phyloP scores from a whole-genome alignment of 371 early-diverging fungal species.

The Encephalitozoon hellem region DNA sequence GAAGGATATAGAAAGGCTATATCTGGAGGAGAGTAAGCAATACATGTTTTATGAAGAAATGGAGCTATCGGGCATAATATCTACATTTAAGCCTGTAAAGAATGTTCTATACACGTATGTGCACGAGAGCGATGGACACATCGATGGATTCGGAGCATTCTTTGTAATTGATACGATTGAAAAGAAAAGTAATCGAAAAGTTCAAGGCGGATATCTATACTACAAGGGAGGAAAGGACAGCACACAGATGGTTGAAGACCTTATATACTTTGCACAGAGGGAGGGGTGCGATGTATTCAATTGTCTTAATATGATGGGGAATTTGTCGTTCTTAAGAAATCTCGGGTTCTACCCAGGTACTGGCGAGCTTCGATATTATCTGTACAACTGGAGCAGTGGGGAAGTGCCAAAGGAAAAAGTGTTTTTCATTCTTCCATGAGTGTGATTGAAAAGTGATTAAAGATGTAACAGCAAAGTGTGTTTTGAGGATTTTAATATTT shows the following conservation, averaged over 20 bases:
- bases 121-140: neutral
- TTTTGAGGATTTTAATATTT: neutral
- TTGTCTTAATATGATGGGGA: constrained; percentile 35
- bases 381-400: constrained; percentile 53
- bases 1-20: constrained; percentile 30
- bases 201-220: constrained; percentile 53
- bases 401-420: constrained; percentile 8
- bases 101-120: constrained; percentile 36
- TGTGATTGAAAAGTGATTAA: neutral
- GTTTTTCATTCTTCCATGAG: constrained; percentile 27
- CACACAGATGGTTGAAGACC: constrained; percentile 18
- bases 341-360: constrained; percentile 45
- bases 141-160: constrained; percentile 53
- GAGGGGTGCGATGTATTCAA: constrained; percentile 48
- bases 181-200: neutral
- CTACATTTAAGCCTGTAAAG: constrained; percentile 27
- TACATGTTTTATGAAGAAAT: constrained; percentile 40
- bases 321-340: constrained; percentile 9
- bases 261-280: constrained; percentile 21
- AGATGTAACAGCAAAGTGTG: neutral
- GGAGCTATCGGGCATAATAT: constrained; percentile 36
- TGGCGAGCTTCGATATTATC: constrained; percentile 56
- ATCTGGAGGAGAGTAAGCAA: constrained; percentile 18
- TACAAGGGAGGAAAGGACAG: constrained; percentile 27
- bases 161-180: constrained; percentile 49